Base-by-base conservation (phyloP, 306 rosid genomes). In the Cucurbita moschata region DNA sequence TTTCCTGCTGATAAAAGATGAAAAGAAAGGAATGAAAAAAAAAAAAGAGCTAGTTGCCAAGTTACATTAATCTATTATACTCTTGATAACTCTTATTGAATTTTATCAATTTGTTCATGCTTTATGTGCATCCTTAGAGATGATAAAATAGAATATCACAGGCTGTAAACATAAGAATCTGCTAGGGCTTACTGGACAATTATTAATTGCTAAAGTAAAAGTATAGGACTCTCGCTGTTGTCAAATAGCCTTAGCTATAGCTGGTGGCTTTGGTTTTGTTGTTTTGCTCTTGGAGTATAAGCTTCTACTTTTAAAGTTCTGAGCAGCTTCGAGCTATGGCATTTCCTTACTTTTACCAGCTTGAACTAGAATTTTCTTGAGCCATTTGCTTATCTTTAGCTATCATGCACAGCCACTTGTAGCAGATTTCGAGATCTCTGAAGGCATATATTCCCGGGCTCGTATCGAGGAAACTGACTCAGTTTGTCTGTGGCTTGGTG, bases 381-480 rank as follows among this genome's bases (percentile, higher is more conserved):
- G 55, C 35, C 35, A 73, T 69, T 58, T 69, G 57, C 49, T 69
- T 47, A 53, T 53, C 75, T 76, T 65, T 82, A 50, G 37, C 75
- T 18, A 46, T 77, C 79, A 18, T 76, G 74, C 62, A 56, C 92
- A 90, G 98, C 89, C 86, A 49, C 88, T 87, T 68, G 56, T 87
- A 73, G 78, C 96, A 73, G 98, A 92, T 86, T 90, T 90, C 83
- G 98, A 92, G 87, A 85, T 92, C 76, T 87, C 88, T 38, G 96
- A 92, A 80, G 98, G 88, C 76, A 86, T 89, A 82, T 90, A 87
- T 67, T 87, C 90, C 55, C 83, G 82, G 42, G 89, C 92, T 78
- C 46, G 79, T 57, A 78, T 88, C 46, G 86, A 83, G 55, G 88
- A 92, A 79, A 63, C 87, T 4, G 89, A 83, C 68, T 90, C 87